Conservation (phyloP, 2,329 filamentous ascomycete species). For the Xylariales sp. region DNA sequence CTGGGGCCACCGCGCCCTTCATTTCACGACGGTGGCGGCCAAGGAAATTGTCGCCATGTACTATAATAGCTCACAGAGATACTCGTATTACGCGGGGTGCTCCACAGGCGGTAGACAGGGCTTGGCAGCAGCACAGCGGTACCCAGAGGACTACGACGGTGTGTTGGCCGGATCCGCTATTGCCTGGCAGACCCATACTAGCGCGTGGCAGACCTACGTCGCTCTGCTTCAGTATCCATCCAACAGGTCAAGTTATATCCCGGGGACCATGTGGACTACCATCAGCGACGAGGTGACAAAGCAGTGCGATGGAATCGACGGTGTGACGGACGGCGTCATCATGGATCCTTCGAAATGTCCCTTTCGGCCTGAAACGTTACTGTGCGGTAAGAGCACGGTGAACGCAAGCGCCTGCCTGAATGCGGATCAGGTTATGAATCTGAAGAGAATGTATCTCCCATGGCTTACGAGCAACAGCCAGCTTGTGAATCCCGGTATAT, state of each 20-base stretch:
- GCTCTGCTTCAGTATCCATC: constrained; percentile 15
- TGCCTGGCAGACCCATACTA: constrained; percentile 21
- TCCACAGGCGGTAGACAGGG: constrained; percentile 52
- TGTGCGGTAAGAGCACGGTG: constrained; percentile 24
- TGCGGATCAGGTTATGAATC: constrained; percentile 34
- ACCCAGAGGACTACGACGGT: constrained; percentile 42
- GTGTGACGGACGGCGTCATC: constrained; percentile 34
- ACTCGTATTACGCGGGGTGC: constrained; percentile 48
- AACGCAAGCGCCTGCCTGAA: constrained; percentile 34
- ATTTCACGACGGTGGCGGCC: constrained; percentile 29
- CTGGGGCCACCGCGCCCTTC: constrained; percentile 15
- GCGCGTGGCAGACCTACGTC: constrained; percentile 20
- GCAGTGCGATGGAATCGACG: constrained; percentile 37
- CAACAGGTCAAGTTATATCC: constrained; percentile 24
- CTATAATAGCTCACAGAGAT: constrained; percentile 31
- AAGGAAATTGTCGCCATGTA: constrained; percentile 39
- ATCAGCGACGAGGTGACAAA: constrained; percentile 26
- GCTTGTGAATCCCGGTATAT: constrained; percentile 11
- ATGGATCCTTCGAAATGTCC: constrained; percentile 30
- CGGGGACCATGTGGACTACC: constrained; percentile 24
- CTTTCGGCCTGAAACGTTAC: constrained; percentile 27
- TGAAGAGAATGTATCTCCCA: constrained; percentile 29
- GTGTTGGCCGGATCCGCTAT: constrained; percentile 35
- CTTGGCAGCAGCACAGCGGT: constrained; percentile 36
- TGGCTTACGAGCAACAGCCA: background rate